Percentiles rank a stretch among this genome's conserved stretches.
Evolutionary conservation across 768 basidiomycete genomes (phyloP).

Genomic region (Hortiboletus flavorubellus): DNA sequence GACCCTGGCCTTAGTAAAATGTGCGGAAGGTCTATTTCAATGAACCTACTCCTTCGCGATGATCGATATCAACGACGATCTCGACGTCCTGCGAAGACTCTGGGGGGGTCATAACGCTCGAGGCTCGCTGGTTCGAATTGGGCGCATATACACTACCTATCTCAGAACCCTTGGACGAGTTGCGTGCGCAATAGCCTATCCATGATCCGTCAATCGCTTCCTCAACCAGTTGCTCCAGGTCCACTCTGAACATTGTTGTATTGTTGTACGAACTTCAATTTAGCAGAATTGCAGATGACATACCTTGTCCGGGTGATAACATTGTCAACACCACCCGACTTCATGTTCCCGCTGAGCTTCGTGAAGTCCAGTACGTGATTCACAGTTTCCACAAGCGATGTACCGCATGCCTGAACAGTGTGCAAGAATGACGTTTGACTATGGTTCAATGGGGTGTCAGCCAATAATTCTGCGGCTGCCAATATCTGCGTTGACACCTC

Average conservation of each 20-base stretch:
- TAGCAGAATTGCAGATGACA: conserved; percentile 22
- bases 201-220: conserved; percentile 92
- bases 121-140: conserved; percentile 43
- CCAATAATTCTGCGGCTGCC: conserved; percentile 87
- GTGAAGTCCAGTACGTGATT: conserved; percentile 97
- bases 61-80: conserved; percentile 83
- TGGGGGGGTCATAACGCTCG: conserved; percentile 37
- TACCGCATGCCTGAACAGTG: conserved; percentile 93
- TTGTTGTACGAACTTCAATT: background rate
- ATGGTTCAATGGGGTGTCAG: conserved; percentile 77
- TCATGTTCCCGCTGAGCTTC: conserved; percentile 84
- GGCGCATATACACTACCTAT: conserved; percentile 94
- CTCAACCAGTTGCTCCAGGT: conserved; percentile 79
- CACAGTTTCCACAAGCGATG: conserved; percentile 93
- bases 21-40: background rate
- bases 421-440: conserved; percentile 85
- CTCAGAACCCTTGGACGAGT: conserved; percentile 65
- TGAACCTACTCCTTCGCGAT: conserved; percentile 56
- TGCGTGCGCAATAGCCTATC: conserved; percentile 87
- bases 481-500: conserved; percentile 53
- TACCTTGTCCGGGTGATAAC: conserved; percentile 67
- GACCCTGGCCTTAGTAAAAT: conserved; percentile 7
- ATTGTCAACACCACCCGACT: conserved; percentile 74
- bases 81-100: conserved; percentile 57
- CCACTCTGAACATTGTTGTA: conserved; percentile 42